These are phyloP conservation scores for Phytophthora tubulina DNA, from an alignment of 352 stramenopile species.

Conservation along the genomic window DNA sequence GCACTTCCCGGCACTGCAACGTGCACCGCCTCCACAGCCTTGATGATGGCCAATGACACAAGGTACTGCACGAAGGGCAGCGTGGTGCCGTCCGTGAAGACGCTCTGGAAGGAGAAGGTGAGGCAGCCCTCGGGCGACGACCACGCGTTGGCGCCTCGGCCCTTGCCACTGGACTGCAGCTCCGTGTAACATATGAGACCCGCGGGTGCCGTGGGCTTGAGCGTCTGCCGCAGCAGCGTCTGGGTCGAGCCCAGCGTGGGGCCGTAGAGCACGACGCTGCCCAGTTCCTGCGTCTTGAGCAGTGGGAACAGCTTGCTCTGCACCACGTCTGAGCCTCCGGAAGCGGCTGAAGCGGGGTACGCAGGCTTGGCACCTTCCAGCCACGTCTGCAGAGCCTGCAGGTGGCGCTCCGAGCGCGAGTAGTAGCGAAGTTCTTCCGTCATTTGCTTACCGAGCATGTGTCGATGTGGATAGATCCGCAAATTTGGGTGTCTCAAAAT, in stretches of 20 bases:
- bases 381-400: slow-evolving; percentile 77
- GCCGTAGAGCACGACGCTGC: slow-evolving; percentile 77
- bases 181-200: slow-evolving; percentile 85
- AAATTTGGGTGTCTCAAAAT: slow-evolving; percentile 21
- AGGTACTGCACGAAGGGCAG: slow-evolving; percentile 93
- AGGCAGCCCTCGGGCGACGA: slow-evolving; percentile 89
- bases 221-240: slow-evolving; percentile 80
- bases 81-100: slow-evolving; percentile 78
- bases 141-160: slow-evolving; percentile 90
- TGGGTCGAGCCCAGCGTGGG: slow-evolving; percentile 82
- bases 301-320: slow-evolving; percentile 64
- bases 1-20: slow-evolving; percentile 27
- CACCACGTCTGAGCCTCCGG: slow-evolving; percentile 40
- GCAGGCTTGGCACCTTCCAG: slow-evolving; percentile 44
- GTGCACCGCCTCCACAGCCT: slow-evolving; percentile 76
- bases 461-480: slow-evolving; percentile 11
- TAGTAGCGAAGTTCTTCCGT: slow-evolving; percentile 80
- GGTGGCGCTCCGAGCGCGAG: slow-evolving; percentile 76
- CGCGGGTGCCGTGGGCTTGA: slow-evolving; percentile 68
- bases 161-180: slow-evolving; percentile 82
- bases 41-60: slow-evolving; percentile 88
- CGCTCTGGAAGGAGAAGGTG: slow-evolving; percentile 92
- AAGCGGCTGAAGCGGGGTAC: slow-evolving; percentile 36
- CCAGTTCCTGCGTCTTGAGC: slow-evolving; percentile 70
- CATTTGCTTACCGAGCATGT: slow-evolving; percentile 60